Evolutionary conservation across 176 grass and related monocot species (phyloP).

Genomic region (Oryza punctata): DNA sequence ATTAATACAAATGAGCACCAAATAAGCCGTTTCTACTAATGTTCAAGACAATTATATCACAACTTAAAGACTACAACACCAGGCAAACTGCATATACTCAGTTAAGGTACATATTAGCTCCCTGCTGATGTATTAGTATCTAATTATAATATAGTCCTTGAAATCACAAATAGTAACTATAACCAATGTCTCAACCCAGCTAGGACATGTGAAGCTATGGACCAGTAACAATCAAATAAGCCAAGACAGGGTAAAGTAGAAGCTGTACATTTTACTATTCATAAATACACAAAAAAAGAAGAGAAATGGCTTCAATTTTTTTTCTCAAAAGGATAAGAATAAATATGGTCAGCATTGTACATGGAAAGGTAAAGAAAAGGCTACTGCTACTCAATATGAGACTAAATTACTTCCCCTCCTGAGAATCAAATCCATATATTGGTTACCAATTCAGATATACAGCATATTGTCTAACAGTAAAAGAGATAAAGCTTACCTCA

Average conservation of each 20-base stretch:
- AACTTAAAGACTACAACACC: not conserved
- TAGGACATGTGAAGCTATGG: not conserved
- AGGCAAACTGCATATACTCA: not conserved
- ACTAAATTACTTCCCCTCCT: not conserved
- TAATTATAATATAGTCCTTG: not conserved
- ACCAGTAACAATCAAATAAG: not conserved
- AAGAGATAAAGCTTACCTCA: slow-evolving; percentile 53
- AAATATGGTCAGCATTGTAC: not conserved
- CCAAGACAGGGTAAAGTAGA: not conserved
- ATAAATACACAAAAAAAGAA: not conserved
- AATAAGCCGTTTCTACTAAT: not conserved
- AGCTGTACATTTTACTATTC: not conserved
- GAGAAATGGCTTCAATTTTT: not conserved
- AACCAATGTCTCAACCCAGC: not conserved
- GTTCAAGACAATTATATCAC: not conserved
- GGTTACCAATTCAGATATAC: not conserved
- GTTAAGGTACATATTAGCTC: not conserved
- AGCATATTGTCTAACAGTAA: not conserved
- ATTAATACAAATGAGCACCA: not conserved
- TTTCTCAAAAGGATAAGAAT: not conserved
- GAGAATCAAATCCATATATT: slow-evolving; percentile 18
- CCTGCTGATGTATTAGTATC: not conserved
- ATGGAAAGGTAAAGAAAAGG: slow-evolving; percentile 4
- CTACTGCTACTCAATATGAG: not conserved
- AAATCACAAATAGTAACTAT: not conserved